phyloP scores from a whole-genome alignment of 495 filamentous ascomycete species.

The Wilcoxina mikolae region DNA sequence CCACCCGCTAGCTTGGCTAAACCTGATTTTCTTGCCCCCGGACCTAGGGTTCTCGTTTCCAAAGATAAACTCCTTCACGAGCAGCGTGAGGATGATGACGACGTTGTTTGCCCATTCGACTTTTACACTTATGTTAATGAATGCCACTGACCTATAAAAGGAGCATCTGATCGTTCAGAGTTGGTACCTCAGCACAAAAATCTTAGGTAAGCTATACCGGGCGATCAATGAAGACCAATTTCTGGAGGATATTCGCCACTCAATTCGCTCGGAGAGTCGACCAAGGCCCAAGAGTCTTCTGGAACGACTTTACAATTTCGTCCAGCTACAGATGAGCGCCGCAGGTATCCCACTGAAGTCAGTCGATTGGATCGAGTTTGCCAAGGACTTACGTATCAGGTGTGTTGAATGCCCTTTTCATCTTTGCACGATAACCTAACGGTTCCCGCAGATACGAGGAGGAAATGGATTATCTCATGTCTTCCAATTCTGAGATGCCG shows the following conservation, averaged over 20 bases:
- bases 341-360: background rate
- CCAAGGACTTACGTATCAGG: background rate
- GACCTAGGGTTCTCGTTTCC: slow-evolving; percentile 40
- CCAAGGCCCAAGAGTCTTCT: background rate
- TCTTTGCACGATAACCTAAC: no score
- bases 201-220: slow-evolving; percentile 59
- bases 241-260: slow-evolving; percentile 30
- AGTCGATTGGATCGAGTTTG: background rate
- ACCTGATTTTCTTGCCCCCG: slow-evolving; percentile 55
- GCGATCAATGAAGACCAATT: slow-evolving; percentile 59
- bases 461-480: slow-evolving; percentile 41
- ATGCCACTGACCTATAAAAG: no score
- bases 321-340: background rate
- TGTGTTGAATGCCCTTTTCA: background rate
- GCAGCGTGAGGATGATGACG: slow-evolving; percentile 38
- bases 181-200: slow-evolving; percentile 55
- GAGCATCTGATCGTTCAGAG: slow-evolving; percentile 18
- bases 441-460: slow-evolving; percentile 51
- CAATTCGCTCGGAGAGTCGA: background rate
- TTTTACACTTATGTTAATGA: no score
- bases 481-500: slow-evolving; percentile 43
- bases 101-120: slow-evolving; percentile 39
- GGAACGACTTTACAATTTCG: background rate
- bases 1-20: slow-evolving; percentile 33
- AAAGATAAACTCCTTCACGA: slow-evolving; percentile 31